Evolutionary conservation across 495 filamentous ascomycete genomes (phyloP).

Genomic region (Penicillium turbatum): DNA sequence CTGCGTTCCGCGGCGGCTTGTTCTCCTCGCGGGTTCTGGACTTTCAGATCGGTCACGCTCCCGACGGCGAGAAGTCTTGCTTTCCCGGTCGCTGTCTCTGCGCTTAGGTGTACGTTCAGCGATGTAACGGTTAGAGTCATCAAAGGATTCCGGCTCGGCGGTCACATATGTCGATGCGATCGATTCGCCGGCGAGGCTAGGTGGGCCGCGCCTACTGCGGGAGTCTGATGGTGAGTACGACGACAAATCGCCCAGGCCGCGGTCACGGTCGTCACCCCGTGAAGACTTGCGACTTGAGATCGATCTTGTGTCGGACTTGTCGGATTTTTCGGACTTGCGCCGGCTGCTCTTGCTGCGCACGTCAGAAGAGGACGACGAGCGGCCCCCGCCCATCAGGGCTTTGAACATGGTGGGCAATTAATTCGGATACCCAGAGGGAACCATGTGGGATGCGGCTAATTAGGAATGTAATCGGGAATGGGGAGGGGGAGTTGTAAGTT

Average conservation of each 20-base stretch:
- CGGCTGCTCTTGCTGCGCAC: slow-evolving; percentile 33
- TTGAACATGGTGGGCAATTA: slow-evolving; percentile 45
- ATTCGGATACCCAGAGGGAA: slow-evolving; percentile 21
- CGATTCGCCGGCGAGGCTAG: slow-evolving; percentile 43
- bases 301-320: slow-evolving; percentile 28
- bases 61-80: slow-evolving; percentile 29
- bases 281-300: slow-evolving; percentile 43
- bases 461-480: slow-evolving; percentile 19
- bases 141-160: slow-evolving; percentile 38
- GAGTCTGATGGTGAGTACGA: slow-evolving; percentile 36
- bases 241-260: slow-evolving; percentile 40
- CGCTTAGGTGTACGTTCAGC: slow-evolving; percentile 33
- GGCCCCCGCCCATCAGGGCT: slow-evolving; percentile 43
- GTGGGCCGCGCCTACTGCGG: slow-evolving; percentile 32
- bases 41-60: slow-evolving; percentile 32
- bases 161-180: slow-evolving; percentile 53
- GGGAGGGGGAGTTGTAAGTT: neutral
- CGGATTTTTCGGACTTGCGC: slow-evolving; percentile 33
- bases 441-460: slow-evolving; percentile 28
- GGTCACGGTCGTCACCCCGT: slow-evolving; percentile 54
- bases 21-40: slow-evolving; percentile 32
- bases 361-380: slow-evolving; percentile 33
- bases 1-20: slow-evolving; percentile 23
- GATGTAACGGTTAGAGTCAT: slow-evolving; percentile 26
- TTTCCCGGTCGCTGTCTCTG: slow-evolving; percentile 34